Percentiles rank a stretch among this genome's conserved stretches.
These are phyloP conservation scores for Yueomyces sp. DNA, from an alignment of 1,139 yeast species.

Conservation along the genomic window DNA sequence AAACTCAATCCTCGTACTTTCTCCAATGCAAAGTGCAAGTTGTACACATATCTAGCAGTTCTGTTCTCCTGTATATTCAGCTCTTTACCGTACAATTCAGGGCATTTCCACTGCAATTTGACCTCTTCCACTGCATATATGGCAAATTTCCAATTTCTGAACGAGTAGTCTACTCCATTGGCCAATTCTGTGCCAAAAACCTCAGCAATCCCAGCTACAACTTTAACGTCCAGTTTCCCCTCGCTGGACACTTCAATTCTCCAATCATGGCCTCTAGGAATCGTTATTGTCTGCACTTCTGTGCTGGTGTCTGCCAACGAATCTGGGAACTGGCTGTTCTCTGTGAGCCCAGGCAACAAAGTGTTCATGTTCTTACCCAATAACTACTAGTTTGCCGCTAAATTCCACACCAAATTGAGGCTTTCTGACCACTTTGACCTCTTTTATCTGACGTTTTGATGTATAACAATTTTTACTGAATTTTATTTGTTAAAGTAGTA, in stretches of 20 bases:
- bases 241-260: slow-evolving; percentile 62
- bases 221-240: slow-evolving; percentile 41
- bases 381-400: too few relatives aligned
- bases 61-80: slow-evolving; percentile 11
- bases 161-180: slow-evolving; percentile 46
- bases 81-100: slow-evolving; percentile 8
- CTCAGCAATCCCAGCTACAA: slow-evolving; percentile 66
- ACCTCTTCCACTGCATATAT: slow-evolving; percentile 52
- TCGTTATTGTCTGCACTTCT: slow-evolving; percentile 9
- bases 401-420: too few relatives aligned
- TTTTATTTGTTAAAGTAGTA: too few relatives aligned
- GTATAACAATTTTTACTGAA: too few relatives aligned
- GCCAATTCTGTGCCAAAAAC: slow-evolving; percentile 90
- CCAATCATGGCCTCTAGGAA: slow-evolving; percentile 62
- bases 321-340: slow-evolving; percentile 4
- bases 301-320: slow-evolving; percentile 7
- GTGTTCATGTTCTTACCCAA: slow-evolving; percentile 4
- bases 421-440: too few relatives aligned
- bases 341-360: slow-evolving; percentile 14
- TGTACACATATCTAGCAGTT: slow-evolving; percentile 36
- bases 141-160: slow-evolving; percentile 46
- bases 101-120: slow-evolving; percentile 32
- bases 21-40: slow-evolving; percentile 69
- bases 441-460: too few relatives aligned
- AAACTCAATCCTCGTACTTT: slow-evolving; percentile 33